Percentiles rank a stretch among this genome's conserved stretches.
These are phyloP conservation scores for Exserohilum rostratum DNA, from an alignment of 2,329 filamentous ascomycete species.

Conservation along the genomic window DNA sequence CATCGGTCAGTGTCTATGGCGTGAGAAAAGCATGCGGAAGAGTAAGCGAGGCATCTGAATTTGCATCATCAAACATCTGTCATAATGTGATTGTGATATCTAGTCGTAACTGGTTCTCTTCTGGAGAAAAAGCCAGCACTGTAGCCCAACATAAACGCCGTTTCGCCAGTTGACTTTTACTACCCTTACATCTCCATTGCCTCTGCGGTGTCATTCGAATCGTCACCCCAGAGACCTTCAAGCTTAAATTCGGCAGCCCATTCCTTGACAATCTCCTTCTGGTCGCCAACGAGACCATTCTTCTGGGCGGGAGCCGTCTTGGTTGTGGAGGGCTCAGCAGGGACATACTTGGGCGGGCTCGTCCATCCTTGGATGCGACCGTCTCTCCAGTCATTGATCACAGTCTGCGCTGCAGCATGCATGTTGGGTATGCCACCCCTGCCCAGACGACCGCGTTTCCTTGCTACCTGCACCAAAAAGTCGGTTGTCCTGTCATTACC, in stretches of 20 bases:
- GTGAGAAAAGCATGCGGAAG: background rate
- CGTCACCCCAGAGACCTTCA: conserved; percentile 87
- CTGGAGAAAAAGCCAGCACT: conserved; percentile 4
- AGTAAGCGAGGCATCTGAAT: background rate
- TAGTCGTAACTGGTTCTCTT: conserved; percentile 12
- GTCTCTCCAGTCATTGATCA: conserved; percentile 96
- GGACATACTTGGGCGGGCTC: conserved; percentile 72
- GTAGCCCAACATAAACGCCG: conserved; percentile 12
- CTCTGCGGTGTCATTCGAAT: conserved; percentile 44
- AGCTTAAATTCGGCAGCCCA: conserved; percentile 96
- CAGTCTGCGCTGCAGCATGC: conserved; percentile 83
- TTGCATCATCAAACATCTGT: background rate
- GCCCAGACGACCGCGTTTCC: conserved; percentile 87
- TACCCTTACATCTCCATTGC: conserved; percentile 42
- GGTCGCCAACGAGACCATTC: conserved; percentile 59
- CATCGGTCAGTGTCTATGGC: conserved; percentile 8
- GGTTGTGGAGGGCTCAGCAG: conserved; percentile 54
- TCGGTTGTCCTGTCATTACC: conserved; percentile 82
- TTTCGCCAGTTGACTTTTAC: conserved; percentile 12
- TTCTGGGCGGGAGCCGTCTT: conserved; percentile 44
- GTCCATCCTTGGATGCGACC: conserved; percentile 93
- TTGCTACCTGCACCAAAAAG: conserved; percentile 92
- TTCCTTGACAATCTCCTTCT: conserved; percentile 85
- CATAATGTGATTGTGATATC: conserved; percentile 10
- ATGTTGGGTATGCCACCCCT: conserved; percentile 91